These are phyloP conservation scores for Hylodesmum podocarpum DNA, from an alignment of 306 rosid species.

Conservation along the genomic window DNA sequence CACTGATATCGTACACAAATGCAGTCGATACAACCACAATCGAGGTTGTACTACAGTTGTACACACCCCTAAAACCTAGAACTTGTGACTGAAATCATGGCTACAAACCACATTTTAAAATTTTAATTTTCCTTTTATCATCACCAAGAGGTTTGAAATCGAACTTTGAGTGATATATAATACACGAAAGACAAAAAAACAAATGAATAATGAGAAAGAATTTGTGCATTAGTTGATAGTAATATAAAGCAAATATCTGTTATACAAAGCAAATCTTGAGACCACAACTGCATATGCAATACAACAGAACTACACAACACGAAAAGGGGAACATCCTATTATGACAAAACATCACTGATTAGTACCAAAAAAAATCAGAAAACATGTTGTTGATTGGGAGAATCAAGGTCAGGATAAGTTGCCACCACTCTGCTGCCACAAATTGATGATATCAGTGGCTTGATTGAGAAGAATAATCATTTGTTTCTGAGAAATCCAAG, in stretches of 20 bases:
- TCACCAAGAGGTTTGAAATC: background rate
- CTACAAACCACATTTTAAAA: no score
- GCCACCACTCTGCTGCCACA: slow-evolving; percentile 99
- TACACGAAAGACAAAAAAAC: background rate
- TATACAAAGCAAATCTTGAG: slow-evolving; percentile 26
- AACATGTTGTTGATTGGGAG: no score
- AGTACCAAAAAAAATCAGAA: background rate
- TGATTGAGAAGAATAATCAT: slow-evolving; percentile 99
- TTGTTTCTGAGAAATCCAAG: slow-evolving; percentile 98
- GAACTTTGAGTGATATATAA: background rate
- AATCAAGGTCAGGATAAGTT: slow-evolving; percentile 52
- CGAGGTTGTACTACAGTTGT: no score
- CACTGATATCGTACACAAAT: no score
- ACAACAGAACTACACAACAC: slow-evolving; percentile 19
- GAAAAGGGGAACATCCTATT: slow-evolving; percentile 16
- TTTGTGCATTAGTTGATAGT: background rate
- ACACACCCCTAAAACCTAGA: no score
- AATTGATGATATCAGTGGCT: slow-evolving; percentile 92
- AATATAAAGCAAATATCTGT: background rate
- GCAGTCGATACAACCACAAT: no score
- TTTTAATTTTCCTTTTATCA: background rate
- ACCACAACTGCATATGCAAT: background rate
- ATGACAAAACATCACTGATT: slow-evolving; percentile 1
- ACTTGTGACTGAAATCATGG: no score
- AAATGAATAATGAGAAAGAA: slow-evolving; percentile 32